Evolutionary conservation across 495 filamentous ascomycete species (phyloP), one percentile per base, ranked within the genome.

Genomic region (Penicillium robsamsonii): DNA sequence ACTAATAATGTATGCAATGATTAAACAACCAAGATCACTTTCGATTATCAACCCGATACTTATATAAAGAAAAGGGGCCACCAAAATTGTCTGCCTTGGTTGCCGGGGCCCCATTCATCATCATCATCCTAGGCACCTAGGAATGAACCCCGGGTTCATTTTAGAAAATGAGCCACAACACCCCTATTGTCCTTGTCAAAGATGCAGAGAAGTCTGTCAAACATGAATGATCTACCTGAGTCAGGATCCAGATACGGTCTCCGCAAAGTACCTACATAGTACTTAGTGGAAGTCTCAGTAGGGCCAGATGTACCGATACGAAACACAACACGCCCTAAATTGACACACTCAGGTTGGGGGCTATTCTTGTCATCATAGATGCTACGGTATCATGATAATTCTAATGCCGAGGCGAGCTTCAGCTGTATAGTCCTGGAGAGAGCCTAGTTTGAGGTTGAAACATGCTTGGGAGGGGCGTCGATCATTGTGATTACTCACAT

Each of bases 391-490:
- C 24, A 55, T 46, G 33, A 20, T 13, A 11, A 43, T 31, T 20
- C 12, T 11, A 46, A 54, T 46, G 30, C 31, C 33, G 41, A 24
- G 29, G 31, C 25, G 10, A 52, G n/a, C 15, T 29, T 40, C 43
- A 48, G 43, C 37, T 35, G 27, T 35, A 18, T 35, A 33, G 30
- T 4, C 30, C 31, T 35, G 7, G 30, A 13, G 6, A 17, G 2
- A n/a, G 38, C 7, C 42, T 18, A 45, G 48, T 58, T 54, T 44
- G 56, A 54, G 38, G 56, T 58, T 58, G 50, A 54, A 58, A 58
- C 56, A 58, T 54, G 24, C 56, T 57, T 31, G 41, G 41, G 3
- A 20, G 25, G 44, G 27, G 5, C 5, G 30, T 35, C 38, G n/a
- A 41, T 30, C 40, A 17, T 9, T 38, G 35, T n/a, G 35, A 17